Base-by-base conservation (phyloP, 768 basidiomycete species). In the Baorangia bicolor region DNA sequence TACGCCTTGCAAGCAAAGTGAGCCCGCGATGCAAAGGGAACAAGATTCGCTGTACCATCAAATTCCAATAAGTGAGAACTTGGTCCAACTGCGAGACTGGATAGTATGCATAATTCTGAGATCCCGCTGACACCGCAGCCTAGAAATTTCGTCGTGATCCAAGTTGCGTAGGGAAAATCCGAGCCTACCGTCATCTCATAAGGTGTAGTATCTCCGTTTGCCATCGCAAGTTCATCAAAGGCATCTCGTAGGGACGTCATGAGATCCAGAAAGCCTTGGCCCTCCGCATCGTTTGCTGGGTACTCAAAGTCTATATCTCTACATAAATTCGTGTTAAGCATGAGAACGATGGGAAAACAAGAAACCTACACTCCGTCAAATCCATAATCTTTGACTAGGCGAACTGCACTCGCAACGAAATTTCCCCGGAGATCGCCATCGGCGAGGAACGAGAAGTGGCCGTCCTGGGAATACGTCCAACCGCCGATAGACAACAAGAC, bases 241-340 rank as follows among this genome's bases (percentile, higher is more conserved):
- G 82, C 87, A 11, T 76, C 70, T 31, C 92, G 80, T 14, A 90
- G 73, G 14, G 79, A 78, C 0, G 81, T 84, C 53, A 86, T 68
- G 18, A 94, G 81, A 54, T 81, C 75, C 18, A 88, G 83, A 50
- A 91, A 83, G 2, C 82, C 87, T 61, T 83, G 79, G 2, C 87
- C 88, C 62, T 87, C 81, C 0, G 70, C 79, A 3, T 76, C 67
- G 51, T 71, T 81, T 33, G 78, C 67, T 0, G 90, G 88, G 63
- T 87, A 92, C 71, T 94, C 91, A 69, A 85, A 92, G 70, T 93
- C 90, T 45, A 90, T 69, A 58, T 90, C 87, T 65, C 85, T 86
- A 40, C 12, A 16, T 0, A n/a, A 6, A 0, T n/a, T n/a, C 31
- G 18, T 21, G 46, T 54, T 5, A 23, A 33, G 13, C 3, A 38